Evolutionary conservation across 257 asterid genomes (phyloP), one percentile per base, ranked within the genome.

Genomic region (Verbascum thapsus): DNA sequence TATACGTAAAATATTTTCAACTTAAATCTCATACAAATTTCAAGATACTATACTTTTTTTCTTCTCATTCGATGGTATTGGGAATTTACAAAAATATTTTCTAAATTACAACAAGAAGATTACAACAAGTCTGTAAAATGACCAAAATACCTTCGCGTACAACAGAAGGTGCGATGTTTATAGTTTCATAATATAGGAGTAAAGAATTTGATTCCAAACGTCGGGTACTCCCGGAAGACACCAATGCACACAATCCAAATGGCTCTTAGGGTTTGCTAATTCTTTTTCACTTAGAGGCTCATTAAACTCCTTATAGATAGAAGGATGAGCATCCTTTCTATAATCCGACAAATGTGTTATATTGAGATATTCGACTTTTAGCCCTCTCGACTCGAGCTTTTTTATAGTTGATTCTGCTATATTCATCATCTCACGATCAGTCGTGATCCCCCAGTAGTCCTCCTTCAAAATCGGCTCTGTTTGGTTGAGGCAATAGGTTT

Each of bases 141-240:
- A 26, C 32, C 2, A 26, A 26, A 26, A 26, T 26, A 26, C 32
- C 32, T 5, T 39, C 44, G 7, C 2, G 44, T 6, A 6, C n/a
- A 39, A 8, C n/a, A 12, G 2, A 1, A 39, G n/a, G n/a, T 2
- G 10, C 44, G 9, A 39, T 2, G 7, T 39, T 4, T 12, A 39
- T 39, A 12, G 9, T 8, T 77, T 43, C 17, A 83, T 63, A 20
- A 88, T 71, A 53, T 78, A 74, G 11, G 76, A 66, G 70, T 83
- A 80, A 12, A 88, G 76, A 49, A 88, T 68, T 7, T 78, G 55
- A 38, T 88, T 88, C 96, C 96, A 88, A 51, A 80, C 80, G 80
- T 88, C 95, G 0, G 96, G 96, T 19, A 88, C 84, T 22, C 96
- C 94, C 0, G 96, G 95, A 23, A 88, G 82, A 53, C 96, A 88